Conservation (phyloP, 441 rosid genomes). For the Biscutella auriculata region DNA sequence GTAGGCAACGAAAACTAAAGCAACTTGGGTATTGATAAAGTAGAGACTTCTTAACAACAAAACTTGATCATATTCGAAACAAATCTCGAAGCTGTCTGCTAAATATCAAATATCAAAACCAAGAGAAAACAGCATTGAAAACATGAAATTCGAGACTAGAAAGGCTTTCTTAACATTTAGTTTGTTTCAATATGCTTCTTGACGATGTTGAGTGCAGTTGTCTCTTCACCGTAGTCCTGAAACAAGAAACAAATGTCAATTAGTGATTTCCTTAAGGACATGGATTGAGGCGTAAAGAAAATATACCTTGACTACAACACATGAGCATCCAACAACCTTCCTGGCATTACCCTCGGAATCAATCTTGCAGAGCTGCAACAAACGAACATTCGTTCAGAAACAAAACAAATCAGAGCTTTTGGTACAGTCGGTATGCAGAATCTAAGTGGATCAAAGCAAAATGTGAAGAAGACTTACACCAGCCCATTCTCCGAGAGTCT, state of each 20-base stretch:
- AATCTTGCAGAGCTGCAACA: conserved; percentile 35
- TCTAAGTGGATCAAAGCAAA: neutral
- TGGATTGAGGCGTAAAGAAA: neutral
- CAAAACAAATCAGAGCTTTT: neutral
- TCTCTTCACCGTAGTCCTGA: conserved; percentile 33
- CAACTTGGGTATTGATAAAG: neutral
- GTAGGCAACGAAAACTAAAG: neutral
- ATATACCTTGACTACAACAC: conserved; percentile 34
- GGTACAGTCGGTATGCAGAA: neutral
- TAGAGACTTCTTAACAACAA: conserved; percentile 7
- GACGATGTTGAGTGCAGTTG: conserved; percentile 25
- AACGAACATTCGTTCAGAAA: neutral
- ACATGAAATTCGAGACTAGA: neutral
- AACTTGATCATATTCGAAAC: conserved; percentile 14
- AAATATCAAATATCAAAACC: conserved; percentile 9
- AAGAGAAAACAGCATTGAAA: conserved; percentile 9
- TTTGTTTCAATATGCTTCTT: conserved; percentile 27
- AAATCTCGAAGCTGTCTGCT: conserved; percentile 15
- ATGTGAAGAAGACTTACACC: conserved; percentile 56
- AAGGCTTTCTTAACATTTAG: conserved; percentile 7
- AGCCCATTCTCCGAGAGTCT: conserved; percentile 94
- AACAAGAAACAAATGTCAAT: neutral
- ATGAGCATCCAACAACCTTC: conserved; percentile 41
- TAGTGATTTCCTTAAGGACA: neutral
- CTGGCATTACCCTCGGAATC: conserved; percentile 40